Evolutionary conservation across 2,329 filamentous ascomycete genomes (phyloP), one percentile per base, ranked within the genome.

Genomic region (Xylariales sp.): DNA sequence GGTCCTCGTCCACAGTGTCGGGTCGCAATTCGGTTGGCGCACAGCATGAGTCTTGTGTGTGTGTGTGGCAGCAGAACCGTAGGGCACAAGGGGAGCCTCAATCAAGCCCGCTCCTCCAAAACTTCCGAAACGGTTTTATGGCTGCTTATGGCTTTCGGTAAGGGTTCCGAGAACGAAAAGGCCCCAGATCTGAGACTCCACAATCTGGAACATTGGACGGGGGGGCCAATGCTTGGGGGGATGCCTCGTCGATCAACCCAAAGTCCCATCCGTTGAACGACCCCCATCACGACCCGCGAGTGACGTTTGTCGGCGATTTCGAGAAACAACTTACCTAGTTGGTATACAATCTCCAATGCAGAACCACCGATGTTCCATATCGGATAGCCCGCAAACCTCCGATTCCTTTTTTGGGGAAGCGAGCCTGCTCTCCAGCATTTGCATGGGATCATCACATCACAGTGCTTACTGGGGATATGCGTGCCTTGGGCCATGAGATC

Each of bases 111-210:
- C 64, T 63, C 65, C 60, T 67, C 71, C 18, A 64, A 68, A 67
- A 18, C 45, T 45, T 72, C 71, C 71, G 70, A 72, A 73, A 73
- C 71, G 71, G 69, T 62, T 72, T 71, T 71, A 67, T 69, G 74
- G 74, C 74, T 74, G 73, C 73, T 75, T 75, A 75, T 75, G 74
- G 74, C 74, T 75, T 62, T 75, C 74, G 74, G 73, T 69, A 63
- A 74, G 58, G 50, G 62, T 73, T 73, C 72, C 73, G 73, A 74
- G 64, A 70, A 59, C 14, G 62, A 50, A 65, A n/a, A 50, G 23
- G 16, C 64, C 34, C 57, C 46, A 58, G 61, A 69, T 68, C 69
- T 59, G 46, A 67, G 68, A 72, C 72, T 74, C 74, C 73, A 75
- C 73, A 71, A 61, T 63, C 41, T 45, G 61, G 60, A 56, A 61